A percentile compares a stretch with the other conserved stretches of the same genome.
Evolutionary conservation across 306 rosid species (phyloP).

Genomic region (Quillaja saponaria): DNA sequence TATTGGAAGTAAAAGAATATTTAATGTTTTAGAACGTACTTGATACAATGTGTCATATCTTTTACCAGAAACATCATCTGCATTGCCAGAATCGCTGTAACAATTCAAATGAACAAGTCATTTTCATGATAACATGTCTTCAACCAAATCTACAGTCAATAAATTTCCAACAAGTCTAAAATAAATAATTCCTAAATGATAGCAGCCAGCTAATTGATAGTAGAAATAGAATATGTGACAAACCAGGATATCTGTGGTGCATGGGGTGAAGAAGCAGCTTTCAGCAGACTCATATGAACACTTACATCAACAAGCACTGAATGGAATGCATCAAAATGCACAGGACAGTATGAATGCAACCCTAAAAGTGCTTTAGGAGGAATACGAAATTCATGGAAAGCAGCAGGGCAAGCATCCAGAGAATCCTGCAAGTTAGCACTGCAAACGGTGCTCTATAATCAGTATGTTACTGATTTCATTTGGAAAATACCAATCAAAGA

Average conservation of each 20-base stretch:
- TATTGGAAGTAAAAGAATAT: conserved; percentile 12
- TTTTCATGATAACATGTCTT: background rate
- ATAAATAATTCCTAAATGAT: background rate
- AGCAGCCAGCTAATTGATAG: background rate
- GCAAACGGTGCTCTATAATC: conserved; percentile 34
- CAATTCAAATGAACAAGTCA: conserved; percentile 30
- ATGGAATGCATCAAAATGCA: conserved; percentile 62
- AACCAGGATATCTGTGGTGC: conserved; percentile 64
- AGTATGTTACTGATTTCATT: conserved; percentile 36
- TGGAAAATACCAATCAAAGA: conserved; percentile 8
- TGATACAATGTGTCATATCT: conserved; percentile 38
- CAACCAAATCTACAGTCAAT: conserved; percentile 13
- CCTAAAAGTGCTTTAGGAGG: conserved; percentile 65
- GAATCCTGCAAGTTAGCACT: conserved; percentile 53
- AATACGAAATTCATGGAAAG: conserved; percentile 62
- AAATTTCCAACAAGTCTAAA: background rate
- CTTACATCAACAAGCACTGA: conserved; percentile 62
- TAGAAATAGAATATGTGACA: conserved; percentile 40
- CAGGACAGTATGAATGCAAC: conserved; percentile 64
- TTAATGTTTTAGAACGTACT: conserved; percentile 44
- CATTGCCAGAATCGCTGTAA: conserved; percentile 47
- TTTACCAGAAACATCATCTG: conserved; percentile 38
- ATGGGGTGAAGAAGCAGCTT: conserved; percentile 40
- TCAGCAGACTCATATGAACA: conserved; percentile 54
- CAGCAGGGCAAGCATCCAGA: conserved; percentile 49